phyloP scores from a whole-genome alignment of 164 flowering plant genomes.

The Brasenia schreberi region DNA sequence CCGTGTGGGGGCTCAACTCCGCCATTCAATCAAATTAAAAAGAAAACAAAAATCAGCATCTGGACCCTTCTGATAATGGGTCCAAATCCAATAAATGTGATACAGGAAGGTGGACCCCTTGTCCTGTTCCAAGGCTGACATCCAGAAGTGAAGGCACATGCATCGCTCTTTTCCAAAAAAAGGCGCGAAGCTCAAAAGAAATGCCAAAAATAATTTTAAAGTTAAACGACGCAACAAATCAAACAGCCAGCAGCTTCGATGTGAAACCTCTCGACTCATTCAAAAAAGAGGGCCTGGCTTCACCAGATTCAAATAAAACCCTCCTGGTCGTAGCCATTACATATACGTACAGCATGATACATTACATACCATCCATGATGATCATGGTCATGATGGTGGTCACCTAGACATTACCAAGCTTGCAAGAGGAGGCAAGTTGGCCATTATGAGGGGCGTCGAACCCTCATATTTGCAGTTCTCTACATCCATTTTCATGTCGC shows the following conservation, averaged over 20 bases:
- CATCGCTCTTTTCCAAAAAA: neutral
- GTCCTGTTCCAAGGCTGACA: neutral
- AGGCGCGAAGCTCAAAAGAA: neutral
- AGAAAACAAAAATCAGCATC: too few relatives aligned
- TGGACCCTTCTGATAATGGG: too few relatives aligned
- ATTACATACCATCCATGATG: conserved; percentile 1
- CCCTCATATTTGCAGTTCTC: conserved; percentile 60
- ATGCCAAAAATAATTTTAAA: too few relatives aligned
- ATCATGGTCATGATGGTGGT: conserved; percentile 5
- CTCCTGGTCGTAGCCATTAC: neutral
- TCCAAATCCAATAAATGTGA: neutral
- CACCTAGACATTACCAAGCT: conserved; percentile 76
- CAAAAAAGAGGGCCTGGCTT: neutral
- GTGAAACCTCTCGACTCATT: neutral
- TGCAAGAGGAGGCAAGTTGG: conserved; percentile 35
- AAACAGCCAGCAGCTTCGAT: neutral
- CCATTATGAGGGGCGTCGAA: conserved; percentile 24
- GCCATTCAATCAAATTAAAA: too few relatives aligned
- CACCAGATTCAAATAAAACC: neutral
- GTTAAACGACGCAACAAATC: neutral
- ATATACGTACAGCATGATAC: neutral
- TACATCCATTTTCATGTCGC: conserved; percentile 31
- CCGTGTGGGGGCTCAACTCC: too few relatives aligned
- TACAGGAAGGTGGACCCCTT: neutral
- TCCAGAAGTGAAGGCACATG: neutral